Evolutionary conservation across 306 rosid species (phyloP).

Genomic region (Datisca glomerata): DNA sequence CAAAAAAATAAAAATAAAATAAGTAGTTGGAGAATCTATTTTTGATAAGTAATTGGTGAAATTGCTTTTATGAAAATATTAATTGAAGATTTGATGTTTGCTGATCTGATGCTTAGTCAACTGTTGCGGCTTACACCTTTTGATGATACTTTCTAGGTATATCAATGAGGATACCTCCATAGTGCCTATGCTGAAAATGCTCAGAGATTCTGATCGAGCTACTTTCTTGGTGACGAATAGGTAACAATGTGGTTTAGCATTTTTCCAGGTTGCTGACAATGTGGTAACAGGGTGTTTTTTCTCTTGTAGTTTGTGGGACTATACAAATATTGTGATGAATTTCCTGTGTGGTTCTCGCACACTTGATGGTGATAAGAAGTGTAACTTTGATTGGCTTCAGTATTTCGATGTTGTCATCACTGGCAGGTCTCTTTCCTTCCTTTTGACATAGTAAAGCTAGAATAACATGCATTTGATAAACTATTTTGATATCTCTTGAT

Average conservation of each 20-base stretch:
- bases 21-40: too few species aligned
- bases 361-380: constrained; percentile 27
- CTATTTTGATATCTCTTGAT: too few species aligned
- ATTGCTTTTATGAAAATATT: too few species aligned
- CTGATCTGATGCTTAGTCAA: too few species aligned
- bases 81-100: too few species aligned
- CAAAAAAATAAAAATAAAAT: too few species aligned
- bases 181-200: constrained; percentile 95
- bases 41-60: neutral
- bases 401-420: constrained; percentile 90
- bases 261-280: too few species aligned
- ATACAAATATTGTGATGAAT: constrained; percentile 86
- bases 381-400: constrained; percentile 76
- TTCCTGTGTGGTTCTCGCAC: constrained; percentile 55
- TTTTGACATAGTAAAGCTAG: neutral
- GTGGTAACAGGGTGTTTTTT: constrained; percentile 3
- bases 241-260: constrained; percentile 21
- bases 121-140: constrained; percentile 6
- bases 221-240: constrained; percentile 96
- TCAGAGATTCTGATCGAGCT: constrained; percentile 82
- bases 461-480: too few species aligned
- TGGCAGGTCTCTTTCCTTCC: constrained; percentile 56
- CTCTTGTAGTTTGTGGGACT: constrained; percentile 93
- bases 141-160: constrained; percentile 37
- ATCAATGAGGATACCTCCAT: constrained; percentile 61